Evolutionary conservation across 768 basidiomycete species (phyloP), one percentile per base, ranked within the genome.

Genomic region (Solioccasus polychromus): DNA sequence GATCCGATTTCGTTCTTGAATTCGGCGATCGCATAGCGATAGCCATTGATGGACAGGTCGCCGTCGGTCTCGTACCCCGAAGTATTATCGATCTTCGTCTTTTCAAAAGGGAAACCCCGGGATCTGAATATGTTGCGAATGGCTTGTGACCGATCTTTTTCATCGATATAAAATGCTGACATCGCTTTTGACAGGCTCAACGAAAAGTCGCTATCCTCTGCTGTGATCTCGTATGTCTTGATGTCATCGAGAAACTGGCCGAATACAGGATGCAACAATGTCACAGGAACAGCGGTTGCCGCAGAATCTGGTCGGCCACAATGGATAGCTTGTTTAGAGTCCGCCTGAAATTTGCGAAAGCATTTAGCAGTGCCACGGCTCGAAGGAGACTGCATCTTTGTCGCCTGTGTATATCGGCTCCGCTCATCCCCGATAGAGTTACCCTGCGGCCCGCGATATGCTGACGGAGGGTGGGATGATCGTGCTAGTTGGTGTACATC

Each of bases 1-100:
- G 29, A 39, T 20, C 52, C 59, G 9, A 49, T 18, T 37, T 64
- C 66, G 29, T 58, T 54, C 48, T 54, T 58, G 30, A 53, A 45
- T 31, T 61, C 54, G 3, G 34, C 38, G 23, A 65, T 50, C 34
- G 55, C 17, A 9, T 39, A 46, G 4, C 15, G 4, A 8, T 46
- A 19, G 1, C 19, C n/a, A 3, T 30, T 32, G 11, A 31, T 15
- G 15, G 30, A 31, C 5, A 31, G 11, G 7, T 28, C 12, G 7
- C 8, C 12, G 7, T 28, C 28, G 28, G 28, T 7, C 12, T 28
- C 28, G 28, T 7, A 28, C 8, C 8, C 12, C 28, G 28, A 7
- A 28, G 28, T 7, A 28, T 28, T 28, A 7, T 12, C n/a, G n/a
- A n/a, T n/a, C n/a, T n/a, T n/a, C n/a, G n/a, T n/a, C n/a, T n/a